Evolutionary conservation across 164 flowering plant species (phyloP), one percentile per base, ranked within the genome.

Genomic region (Stephania cephalantha): DNA sequence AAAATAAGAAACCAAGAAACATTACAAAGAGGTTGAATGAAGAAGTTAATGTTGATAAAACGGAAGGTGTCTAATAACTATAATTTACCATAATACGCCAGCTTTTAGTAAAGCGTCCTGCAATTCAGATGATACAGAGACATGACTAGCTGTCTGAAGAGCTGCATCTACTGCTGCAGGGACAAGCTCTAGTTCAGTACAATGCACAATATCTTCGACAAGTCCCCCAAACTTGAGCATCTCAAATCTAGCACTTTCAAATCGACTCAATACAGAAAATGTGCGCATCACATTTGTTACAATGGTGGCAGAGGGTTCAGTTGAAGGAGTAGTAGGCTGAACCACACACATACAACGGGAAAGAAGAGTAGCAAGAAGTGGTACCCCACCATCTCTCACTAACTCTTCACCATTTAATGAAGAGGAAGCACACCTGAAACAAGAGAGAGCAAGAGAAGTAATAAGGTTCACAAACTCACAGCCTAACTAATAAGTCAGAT

Each of bases 391-490:
- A 86, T 94, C 98, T 76, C 99, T 89, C 75, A 94, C 99, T 77
- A 96, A 94, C 84, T 96, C 99, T 80, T 96, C 99, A 72, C 99
- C 99, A 85, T 96, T 96, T 72, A 94, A 82, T 68, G 97, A 91
- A 66, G 99, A 96, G 55, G 95, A 90, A 67, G 90, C 94, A 83
- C 98, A 94, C 78, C 99, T 95, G 82, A 71, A 75, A 81, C 61
- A 79, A 29, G 70, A 35, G n/a, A 71, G 50, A 80, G 25, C 17
- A 9, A 75, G 9, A 6, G 61, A 44, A 55, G 25, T 11, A 10
- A 30, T 63, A 13, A 67, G 73, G 30, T 45, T 74, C 75, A 71
- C 77, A 79, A 70, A 70, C 11, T 74, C 42, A 29, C 58, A 58
- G n/a, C 70, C 68, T 75, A 76, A 13, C 5, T 22, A 66, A 12